Conservation (phyloP, 371 early-diverging fungal genomes). For the Zopfochytrium polystomum region DNA sequence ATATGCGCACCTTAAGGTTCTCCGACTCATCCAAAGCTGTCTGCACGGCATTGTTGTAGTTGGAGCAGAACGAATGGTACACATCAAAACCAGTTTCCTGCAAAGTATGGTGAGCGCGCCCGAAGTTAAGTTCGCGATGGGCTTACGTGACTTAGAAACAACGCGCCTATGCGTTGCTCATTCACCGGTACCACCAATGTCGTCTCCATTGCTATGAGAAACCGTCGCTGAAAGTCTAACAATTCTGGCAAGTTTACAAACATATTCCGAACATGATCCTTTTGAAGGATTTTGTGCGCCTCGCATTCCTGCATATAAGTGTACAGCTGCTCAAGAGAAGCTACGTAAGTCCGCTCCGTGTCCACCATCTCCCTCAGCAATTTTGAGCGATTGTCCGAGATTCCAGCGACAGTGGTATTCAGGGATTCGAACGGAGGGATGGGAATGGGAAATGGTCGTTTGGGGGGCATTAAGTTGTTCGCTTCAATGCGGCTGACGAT, state of each 20-base stretch:
- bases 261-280: constrained; percentile 34
- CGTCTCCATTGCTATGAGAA: constrained; percentile 82
- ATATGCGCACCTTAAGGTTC: constrained; percentile 44
- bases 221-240: constrained; percentile 94
- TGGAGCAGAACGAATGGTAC: constrained; percentile 92
- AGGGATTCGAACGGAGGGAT: no score
- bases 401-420: constrained; percentile 18
- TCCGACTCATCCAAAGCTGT: constrained; percentile 53
- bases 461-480: constrained; percentile 27
- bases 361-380: constrained; percentile 85
- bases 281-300: constrained; percentile 27
- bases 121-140: no score
- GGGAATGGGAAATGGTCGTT: constrained; percentile 39
- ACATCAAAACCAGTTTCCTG: constrained; percentile 85
- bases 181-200: constrained; percentile 64
- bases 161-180: constrained; percentile 83
- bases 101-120: no score
- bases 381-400: constrained; percentile 68
- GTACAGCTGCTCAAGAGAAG: constrained; percentile 78
- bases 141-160: constrained; percentile 64
- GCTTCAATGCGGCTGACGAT: constrained; percentile 33
- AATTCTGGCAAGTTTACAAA: constrained; percentile 91
- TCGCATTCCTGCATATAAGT: constrained; percentile 35
- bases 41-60: constrained; percentile 77
- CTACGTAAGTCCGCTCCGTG: constrained; percentile 90